Base-by-base conservation (phyloP, 2,329 filamentous ascomycete species). In the Hymenoscyphus occultus region DNA sequence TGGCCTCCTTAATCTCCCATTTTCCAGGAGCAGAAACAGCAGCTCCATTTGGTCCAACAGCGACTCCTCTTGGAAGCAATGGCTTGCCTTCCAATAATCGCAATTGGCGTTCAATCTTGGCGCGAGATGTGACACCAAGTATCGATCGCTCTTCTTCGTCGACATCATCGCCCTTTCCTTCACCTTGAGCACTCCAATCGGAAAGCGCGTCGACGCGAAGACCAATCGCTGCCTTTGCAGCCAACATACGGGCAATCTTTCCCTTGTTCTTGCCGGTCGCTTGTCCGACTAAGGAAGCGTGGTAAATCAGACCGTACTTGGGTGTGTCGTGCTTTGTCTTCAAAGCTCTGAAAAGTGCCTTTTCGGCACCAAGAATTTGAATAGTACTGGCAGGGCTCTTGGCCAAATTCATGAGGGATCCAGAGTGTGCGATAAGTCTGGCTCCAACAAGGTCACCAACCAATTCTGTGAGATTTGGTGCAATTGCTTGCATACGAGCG, bases 241-340 rank as follows among this genome's bases (percentile, higher is more conserved):
- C 91, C 67, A 99, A 86, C 83, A 97, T 93, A 85, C 95, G 92
- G 54, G 95, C 95, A 76, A 99, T 97, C 84, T 99, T 99, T 74
- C 95, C 95, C 89, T 99, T 99, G 84, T 98, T 98, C 83, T 92
- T 94, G 74, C 95, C 95, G 22, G 92, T 96, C 39, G 95, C 95
- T 81, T 99, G 95, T 56, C 95, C 96, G 70, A 99, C 96, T 57
- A 99, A 86, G 35, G 92, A 95, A 59, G 91, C 90, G 79, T 96
- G 91, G 81, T 95, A 96, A 77, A 96, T 92, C 70, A 96, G 85
- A 85, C 95, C 95, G 75, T 98, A 99, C 81, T 98, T 99, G 76
- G 95, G 95, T 48, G 95, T 99, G 76, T 97, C 93, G 79, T 98
- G 94, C 85, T 99, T 98, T 60, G 95, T 99, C 87, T 99, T 99